Conservation (phyloP, 1,139 yeast species). For the Saccharomycopsis hybrid region DNA sequence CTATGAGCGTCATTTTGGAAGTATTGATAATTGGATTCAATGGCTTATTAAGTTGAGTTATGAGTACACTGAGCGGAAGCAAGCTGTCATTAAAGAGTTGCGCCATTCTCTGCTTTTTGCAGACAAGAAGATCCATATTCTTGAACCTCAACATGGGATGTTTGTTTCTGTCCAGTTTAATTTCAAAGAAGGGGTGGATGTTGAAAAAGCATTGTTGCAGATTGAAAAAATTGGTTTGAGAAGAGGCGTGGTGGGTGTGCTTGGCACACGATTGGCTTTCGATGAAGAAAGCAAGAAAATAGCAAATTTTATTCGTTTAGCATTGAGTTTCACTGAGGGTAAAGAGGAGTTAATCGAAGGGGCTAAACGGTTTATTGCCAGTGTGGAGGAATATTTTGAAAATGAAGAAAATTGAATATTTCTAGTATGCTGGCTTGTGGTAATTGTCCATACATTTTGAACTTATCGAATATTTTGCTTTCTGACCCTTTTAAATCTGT, state of each 20-base stretch:
- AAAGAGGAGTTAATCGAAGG: conserved; percentile 44
- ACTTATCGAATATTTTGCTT: no score
- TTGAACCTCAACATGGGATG: conserved; percentile 78
- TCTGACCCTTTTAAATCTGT: no score
- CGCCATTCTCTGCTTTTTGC: conserved; percentile 29
- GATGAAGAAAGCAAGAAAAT: conserved; percentile 30
- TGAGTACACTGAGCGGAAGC: conserved; percentile 51
- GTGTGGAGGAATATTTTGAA: conserved; percentile 28
- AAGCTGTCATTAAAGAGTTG: conserved; percentile 37
- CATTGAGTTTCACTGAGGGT: conserved; percentile 46
- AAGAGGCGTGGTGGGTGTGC: conserved; percentile 43
- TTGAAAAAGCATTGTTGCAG: conserved; percentile 31
- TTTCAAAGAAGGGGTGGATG: conserved; percentile 39
- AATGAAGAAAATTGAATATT: neutral
- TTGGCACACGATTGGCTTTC: conserved; percentile 47
- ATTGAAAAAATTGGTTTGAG: conserved; percentile 33
- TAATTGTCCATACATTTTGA: no score
- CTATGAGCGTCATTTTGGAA: conserved; percentile 34
- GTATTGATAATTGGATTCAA: conserved; percentile 57
- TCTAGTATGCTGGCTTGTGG: no score
- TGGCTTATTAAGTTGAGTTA: conserved; percentile 62
- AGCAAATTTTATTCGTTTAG: conserved; percentile 45
- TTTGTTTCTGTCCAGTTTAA: conserved; percentile 55
- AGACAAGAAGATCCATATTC: conserved; percentile 35
- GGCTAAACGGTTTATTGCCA: conserved; percentile 39